phyloP scores from a whole-genome alignment of 106 monocot species.

The Agapanthus africanus region DNA sequence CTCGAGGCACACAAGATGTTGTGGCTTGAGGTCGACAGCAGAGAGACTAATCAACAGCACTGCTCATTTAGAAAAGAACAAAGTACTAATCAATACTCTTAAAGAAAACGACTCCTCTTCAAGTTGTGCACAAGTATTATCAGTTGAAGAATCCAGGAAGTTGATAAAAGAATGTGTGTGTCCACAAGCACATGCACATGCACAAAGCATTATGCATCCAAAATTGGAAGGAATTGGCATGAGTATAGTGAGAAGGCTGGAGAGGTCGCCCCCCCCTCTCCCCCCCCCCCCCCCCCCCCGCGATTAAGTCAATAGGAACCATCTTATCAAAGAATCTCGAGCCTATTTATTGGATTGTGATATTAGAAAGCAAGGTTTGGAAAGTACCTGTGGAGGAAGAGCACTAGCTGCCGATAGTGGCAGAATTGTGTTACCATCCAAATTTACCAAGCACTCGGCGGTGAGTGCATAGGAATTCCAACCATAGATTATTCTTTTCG shows the following conservation, averaged over 20 bases:
- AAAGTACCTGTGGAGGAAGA: not conserved
- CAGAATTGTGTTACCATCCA: not conserved
- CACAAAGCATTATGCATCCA: not conserved
- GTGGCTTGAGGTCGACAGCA: not conserved
- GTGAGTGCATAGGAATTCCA: conserved; percentile 11
- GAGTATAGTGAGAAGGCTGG: not conserved
- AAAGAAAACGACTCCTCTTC: too few relatives aligned
- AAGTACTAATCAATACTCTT: too few relatives aligned
- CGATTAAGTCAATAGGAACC: not conserved
- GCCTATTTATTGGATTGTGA: not conserved
- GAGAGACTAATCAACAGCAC: not conserved
- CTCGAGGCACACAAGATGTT: not conserved
- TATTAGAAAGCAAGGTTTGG: not conserved
- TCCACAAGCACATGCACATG: too few relatives aligned
- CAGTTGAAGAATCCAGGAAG: not conserved
- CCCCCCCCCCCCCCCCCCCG: too few relatives aligned
- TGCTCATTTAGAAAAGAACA: not conserved
- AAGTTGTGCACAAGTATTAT: not conserved
- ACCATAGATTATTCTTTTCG: conserved; percentile 42
- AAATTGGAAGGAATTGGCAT: not conserved
- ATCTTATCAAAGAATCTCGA: not conserved
- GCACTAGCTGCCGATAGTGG: not conserved
- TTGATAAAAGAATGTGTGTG: not conserved
- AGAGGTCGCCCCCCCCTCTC: too few relatives aligned
- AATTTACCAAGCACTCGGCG: conserved; percentile 21